phyloP scores from a whole-genome alignment of 768 basidiomycete genomes.

The Calocera cornea region DNA sequence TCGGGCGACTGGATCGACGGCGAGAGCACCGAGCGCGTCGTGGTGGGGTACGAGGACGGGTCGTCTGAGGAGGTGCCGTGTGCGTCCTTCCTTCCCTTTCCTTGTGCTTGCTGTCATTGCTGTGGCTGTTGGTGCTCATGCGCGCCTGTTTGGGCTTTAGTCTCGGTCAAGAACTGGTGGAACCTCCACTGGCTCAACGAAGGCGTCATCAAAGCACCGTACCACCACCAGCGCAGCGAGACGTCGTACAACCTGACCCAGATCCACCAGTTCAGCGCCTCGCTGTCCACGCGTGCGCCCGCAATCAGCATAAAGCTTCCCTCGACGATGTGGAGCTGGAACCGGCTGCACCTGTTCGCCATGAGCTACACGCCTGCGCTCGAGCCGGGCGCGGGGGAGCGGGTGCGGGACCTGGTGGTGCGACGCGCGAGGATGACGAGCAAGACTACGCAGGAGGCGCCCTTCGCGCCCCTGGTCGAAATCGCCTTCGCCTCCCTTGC shows the following conservation, averaged over 20 bases:
- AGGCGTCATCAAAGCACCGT: conserved; percentile 15
- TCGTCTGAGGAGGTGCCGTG: conserved; percentile 12
- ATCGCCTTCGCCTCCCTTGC: conserved; percentile 3
- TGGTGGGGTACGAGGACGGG: conserved; percentile 18
- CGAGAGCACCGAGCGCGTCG: conserved; percentile 33
- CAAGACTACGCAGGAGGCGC: neutral
- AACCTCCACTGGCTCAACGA: conserved; percentile 17
- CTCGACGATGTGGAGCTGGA: conserved; percentile 13
- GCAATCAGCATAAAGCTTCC: neutral
- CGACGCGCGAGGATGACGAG: neutral
- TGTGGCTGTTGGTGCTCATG: too few relatives aligned
- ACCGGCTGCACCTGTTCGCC: conserved; percentile 26
- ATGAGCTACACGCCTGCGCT: conserved; percentile 10
- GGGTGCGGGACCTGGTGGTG: neutral
- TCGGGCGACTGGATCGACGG: conserved; percentile 31
- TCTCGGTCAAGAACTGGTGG: conserved; percentile 17
- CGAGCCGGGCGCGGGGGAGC: neutral
- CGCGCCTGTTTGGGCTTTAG: too few relatives aligned
- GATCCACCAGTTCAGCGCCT: conserved; percentile 14
- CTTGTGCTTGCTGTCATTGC: too few relatives aligned
- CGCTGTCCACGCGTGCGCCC: conserved; percentile 17
- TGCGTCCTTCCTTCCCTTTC: neutral
- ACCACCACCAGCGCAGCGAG: conserved; percentile 9
- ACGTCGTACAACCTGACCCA: conserved; percentile 17
- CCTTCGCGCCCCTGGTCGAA: neutral